A percentile compares a stretch with the other conserved stretches of the same genome.
Evolutionary conservation across 148 eudicot species (phyloP).

Genomic region (Cornus suecica): DNA sequence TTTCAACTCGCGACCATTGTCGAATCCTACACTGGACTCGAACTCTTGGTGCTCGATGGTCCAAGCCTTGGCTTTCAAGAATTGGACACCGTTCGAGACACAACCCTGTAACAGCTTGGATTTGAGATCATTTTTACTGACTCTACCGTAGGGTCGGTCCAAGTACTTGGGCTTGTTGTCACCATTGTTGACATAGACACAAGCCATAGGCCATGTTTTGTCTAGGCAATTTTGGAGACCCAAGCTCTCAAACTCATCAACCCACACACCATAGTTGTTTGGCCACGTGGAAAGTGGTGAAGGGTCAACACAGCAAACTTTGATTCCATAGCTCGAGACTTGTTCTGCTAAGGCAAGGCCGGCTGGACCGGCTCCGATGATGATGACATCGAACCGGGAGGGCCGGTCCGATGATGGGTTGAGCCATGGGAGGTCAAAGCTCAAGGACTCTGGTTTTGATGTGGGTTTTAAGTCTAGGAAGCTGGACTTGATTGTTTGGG

Average conservation of each 20-base stretch:
- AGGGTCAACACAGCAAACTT: conserved; percentile 48
- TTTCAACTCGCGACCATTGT: conserved; percentile 39
- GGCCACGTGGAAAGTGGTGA: conserved; percentile 47
- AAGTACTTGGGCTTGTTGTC: conserved; percentile 36
- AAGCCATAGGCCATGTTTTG: conserved; percentile 47
- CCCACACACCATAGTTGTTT: conserved; percentile 58
- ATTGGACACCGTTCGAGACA: conserved; percentile 29
- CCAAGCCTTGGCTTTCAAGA: conserved; percentile 39
- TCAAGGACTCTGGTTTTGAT: conserved; percentile 24
- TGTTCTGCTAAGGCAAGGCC: conserved; percentile 41
- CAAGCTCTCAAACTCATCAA: conserved; percentile 44
- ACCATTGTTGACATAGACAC: conserved; percentile 32
- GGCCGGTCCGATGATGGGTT: conserved; percentile 27
- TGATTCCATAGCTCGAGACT: conserved; percentile 30
- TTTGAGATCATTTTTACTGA: conserved; percentile 30
- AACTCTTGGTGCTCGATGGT: conserved; percentile 41
- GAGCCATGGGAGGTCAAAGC: conserved; percentile 29
- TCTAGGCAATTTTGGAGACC: conserved; percentile 41
- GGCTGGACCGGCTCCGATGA: conserved; percentile 56
- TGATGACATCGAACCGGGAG: conserved; percentile 34
- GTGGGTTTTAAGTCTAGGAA: conserved; percentile 43
- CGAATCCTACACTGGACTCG: conserved; percentile 38
- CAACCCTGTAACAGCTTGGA: conserved; percentile 33
- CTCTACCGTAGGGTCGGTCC: conserved; percentile 44
- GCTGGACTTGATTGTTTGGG: conserved; percentile 25